Conservation (phyloP, 495 filamentous ascomycete genomes). For the Annulohypoxylon maeteangense region DNA sequence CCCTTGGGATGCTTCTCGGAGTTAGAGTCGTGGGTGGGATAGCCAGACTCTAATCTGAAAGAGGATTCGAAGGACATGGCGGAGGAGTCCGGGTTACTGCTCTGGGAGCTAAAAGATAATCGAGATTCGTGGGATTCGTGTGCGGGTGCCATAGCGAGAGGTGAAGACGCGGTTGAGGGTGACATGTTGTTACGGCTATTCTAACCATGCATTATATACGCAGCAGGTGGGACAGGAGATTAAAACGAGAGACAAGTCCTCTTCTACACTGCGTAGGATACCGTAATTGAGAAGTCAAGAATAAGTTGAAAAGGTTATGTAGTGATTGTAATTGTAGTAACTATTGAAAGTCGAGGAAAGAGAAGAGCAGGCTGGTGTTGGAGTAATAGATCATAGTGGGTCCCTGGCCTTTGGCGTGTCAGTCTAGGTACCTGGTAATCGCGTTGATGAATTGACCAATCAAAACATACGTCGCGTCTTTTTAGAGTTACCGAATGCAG, state of each 20-base stretch:
- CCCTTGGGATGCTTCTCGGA: constrained; percentile 58
- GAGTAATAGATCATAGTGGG: constrained; percentile 38
- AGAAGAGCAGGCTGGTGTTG: constrained; percentile 21
- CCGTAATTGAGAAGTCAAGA: constrained; percentile 29
- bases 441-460: constrained; percentile 44
- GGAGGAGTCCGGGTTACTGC: constrained; percentile 45
- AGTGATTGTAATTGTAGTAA: background rate
- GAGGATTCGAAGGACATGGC: constrained; percentile 47
- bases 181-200: constrained; percentile 36
- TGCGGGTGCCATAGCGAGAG: constrained; percentile 39
- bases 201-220: constrained; percentile 45
- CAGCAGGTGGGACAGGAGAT: constrained; percentile 34
- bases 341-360: background rate
- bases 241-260: constrained; percentile 44
- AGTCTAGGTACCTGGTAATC: constrained; percentile 36
- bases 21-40: constrained; percentile 44
- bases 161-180: constrained; percentile 45
- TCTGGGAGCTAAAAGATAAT: constrained; percentile 45
- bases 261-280: constrained; percentile 10
- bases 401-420: constrained; percentile 37
- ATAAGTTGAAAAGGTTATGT: constrained; percentile 5
- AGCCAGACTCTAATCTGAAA: constrained; percentile 46
- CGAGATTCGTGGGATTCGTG: constrained; percentile 38
- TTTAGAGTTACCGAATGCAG: constrained; percentile 38
- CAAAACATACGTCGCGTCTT: constrained; percentile 28